Evolutionary conservation across 306 rosid genomes (phyloP), one percentile per base, ranked within the genome.

Genomic region (Macrotyloma uniflorum): DNA sequence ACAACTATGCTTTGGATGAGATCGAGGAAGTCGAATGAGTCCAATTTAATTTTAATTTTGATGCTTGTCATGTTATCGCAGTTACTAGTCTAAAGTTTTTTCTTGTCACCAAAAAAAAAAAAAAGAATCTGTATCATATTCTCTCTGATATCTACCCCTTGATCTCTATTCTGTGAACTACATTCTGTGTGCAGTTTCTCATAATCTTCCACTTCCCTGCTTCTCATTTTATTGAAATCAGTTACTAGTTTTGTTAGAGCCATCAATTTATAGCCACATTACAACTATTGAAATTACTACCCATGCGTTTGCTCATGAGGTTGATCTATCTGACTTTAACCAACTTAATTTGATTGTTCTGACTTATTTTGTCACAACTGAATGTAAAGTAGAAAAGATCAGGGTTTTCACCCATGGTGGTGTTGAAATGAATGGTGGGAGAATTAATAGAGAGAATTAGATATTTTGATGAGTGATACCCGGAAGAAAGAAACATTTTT

Each of bases 1-100:
- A 92, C 89, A 92, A 92, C 89, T 92, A 90, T 78, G 97, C 97
- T 13, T 84, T 92, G 93, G 97, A 92, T 79, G 97, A 92, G 87
- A 85, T 92, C 61, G 84, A 49, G 78, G 97, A 92, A 86, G 89
- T 92, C 2, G 51, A 62, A 75, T 91, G 88, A 92, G 80, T 59
- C 62, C 8, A 38, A 8, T 80, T 70, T 47, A 24, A 36, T 82
- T 88, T 64, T 83, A 69, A 63, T 85, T 83, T 80, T 83, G 77
- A 87, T 77, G 80, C 75, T 83, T 82, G 82, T 84, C 78, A 47
- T 80, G 70, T 75, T 84, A 65, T 87, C 62, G 55, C 79, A 80
- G 72, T 77, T 76, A 55, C 53, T 88, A 72, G 82, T 50, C 55
- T 68, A 83, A 77, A 73, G 77, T 32, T 59, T 67, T 74, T 70